Percentiles rank a stretch among this genome's conserved stretches.
These are phyloP conservation scores for Persicaria tinctoria DNA, from an alignment of 148 eudicot genomes.

Conservation along the genomic window DNA sequence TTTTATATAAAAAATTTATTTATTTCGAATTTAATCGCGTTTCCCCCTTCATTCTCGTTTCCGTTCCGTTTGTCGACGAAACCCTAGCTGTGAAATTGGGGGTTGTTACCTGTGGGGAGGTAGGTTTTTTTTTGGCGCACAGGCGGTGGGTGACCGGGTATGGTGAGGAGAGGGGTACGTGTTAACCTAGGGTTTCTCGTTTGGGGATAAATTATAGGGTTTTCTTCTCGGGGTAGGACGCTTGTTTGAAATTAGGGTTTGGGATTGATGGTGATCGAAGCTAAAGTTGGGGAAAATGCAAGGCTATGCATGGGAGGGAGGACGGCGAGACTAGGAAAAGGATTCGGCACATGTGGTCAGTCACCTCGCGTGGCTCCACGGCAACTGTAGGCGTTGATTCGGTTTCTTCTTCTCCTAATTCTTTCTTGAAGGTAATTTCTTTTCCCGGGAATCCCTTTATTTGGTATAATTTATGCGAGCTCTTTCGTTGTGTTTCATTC, in stretches of 20 bases:
- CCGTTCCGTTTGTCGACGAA: conserved; percentile 2
- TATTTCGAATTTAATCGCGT: not conserved
- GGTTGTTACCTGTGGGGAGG: conserved; percentile 1
- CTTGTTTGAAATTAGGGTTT: conserved; percentile 12
- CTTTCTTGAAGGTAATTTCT: conserved; percentile 15
- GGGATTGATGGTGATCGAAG: conserved; percentile 20
- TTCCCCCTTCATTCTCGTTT: not conserved
- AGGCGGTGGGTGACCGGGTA: not conserved
- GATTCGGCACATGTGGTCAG: conserved; percentile 21
- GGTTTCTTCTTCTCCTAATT: conserved; percentile 9
- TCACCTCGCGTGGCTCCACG: conserved; percentile 16
- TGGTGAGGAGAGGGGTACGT: conserved; percentile 8
- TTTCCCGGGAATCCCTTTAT: not conserved
- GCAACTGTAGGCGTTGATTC: conserved; percentile 14
- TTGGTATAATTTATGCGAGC: not conserved
- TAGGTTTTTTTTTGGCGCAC: not conserved
- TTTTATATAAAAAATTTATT: too few relatives aligned
- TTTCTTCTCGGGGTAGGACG: conserved; percentile 1
- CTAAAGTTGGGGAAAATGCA: conserved; percentile 18
- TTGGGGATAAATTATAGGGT: conserved; percentile 7
- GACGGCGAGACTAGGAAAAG: conserved; percentile 12
- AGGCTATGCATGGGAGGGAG: conserved; percentile 24
- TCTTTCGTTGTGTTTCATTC: not conserved
- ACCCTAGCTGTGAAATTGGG: conserved; percentile 15
- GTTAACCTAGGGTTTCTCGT: conserved; percentile 7